These are phyloP conservation scores for Polyporus tsugae DNA, from an alignment of 1,284 basidiomycete genomes.

Conservation along the genomic window DNA sequence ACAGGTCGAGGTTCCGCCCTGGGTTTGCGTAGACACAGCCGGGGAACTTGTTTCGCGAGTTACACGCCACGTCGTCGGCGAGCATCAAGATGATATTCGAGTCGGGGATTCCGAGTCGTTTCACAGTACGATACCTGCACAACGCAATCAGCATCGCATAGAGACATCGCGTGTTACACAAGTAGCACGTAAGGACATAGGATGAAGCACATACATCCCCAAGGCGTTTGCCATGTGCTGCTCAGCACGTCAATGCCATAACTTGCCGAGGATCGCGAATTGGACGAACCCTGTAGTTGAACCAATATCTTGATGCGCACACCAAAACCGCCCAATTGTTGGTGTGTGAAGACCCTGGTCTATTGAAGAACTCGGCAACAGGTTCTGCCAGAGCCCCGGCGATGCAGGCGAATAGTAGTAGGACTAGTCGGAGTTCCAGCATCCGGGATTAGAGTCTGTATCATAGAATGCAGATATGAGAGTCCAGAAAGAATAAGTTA, in stretches of 20 bases:
- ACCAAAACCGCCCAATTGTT: conserved; percentile 99
- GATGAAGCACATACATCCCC: conserved; percentile 78
- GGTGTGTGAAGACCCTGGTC: conserved; percentile 70
- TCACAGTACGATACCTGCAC: conserved; percentile 94
- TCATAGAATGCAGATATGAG: conserved; percentile 1
- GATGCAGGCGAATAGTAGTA: conserved; percentile 19
- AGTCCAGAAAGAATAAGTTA: conserved; percentile 5
- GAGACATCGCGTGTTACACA: too few relatives aligned
- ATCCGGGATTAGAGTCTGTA: background rate
- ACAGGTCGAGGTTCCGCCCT: conserved; percentile 85
- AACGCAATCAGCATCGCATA: conserved; percentile 5
- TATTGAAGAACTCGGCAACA: conserved; percentile 33
- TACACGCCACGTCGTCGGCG: conserved; percentile 96
- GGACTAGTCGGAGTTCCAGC: conserved; percentile 12
- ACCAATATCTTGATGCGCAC: conserved; percentile 95
- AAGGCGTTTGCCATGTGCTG: conserved; percentile 98
- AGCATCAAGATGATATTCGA: conserved; percentile 99
- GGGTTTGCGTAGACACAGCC: conserved; percentile 91
- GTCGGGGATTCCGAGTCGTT: conserved; percentile 97
- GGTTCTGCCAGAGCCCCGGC: conserved; percentile 21
- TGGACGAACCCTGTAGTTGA: conserved; percentile 90
- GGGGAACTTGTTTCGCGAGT: conserved; percentile 91
- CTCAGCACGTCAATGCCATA: background rate
- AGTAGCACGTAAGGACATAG: background rate
- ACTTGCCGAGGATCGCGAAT: background rate